Evolutionary conservation across 1,284 basidiomycete species (phyloP).

Genomic region (Cerioporus squamosus): DNA sequence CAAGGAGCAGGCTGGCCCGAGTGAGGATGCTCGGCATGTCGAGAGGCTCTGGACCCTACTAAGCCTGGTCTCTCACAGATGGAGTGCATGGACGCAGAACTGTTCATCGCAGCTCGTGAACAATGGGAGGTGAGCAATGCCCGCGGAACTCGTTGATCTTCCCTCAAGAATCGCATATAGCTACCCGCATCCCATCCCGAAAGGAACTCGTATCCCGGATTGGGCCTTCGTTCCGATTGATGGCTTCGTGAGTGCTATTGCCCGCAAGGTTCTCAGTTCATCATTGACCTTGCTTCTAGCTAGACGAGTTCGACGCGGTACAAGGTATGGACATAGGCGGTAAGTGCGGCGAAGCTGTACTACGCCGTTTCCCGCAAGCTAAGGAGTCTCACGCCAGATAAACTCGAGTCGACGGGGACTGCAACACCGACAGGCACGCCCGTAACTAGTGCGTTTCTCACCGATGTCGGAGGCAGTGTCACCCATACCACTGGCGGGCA

Average conservation of each 20-base stretch:
- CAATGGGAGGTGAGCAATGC: conserved; percentile 2
- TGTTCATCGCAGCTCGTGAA: neutral
- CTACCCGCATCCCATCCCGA: conserved; percentile 11
- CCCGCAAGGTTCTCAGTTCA: too few relatives aligned
- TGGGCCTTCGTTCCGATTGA: conserved; percentile 16
- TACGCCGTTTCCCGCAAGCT: neutral
- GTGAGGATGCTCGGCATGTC: neutral
- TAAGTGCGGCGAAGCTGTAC: neutral
- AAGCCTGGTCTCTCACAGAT: conserved; percentile 21
- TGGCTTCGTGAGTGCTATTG: neutral
- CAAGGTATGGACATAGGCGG: conserved; percentile 2
- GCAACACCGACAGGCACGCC: conserved; percentile 1
- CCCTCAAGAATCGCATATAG: neutral
- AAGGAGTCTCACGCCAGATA: neutral
- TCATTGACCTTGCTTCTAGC: neutral
- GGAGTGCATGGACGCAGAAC: conserved; percentile 22
- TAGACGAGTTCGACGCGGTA: conserved; percentile 5
- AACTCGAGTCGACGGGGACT: conserved; percentile 4
- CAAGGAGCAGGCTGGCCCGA: conserved; percentile 35
- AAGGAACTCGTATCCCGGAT: conserved; percentile 16
- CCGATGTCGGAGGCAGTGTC: neutral
- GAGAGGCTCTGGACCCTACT: neutral
- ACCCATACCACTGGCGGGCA: neutral
- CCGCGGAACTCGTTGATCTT: neutral
- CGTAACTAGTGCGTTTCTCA: neutral